A percentile compares a stretch with the other conserved stretches of the same genome.
Conservation (phyloP, 2,329 filamentous ascomycete genomes). For the Fusarium sp. region DNA sequence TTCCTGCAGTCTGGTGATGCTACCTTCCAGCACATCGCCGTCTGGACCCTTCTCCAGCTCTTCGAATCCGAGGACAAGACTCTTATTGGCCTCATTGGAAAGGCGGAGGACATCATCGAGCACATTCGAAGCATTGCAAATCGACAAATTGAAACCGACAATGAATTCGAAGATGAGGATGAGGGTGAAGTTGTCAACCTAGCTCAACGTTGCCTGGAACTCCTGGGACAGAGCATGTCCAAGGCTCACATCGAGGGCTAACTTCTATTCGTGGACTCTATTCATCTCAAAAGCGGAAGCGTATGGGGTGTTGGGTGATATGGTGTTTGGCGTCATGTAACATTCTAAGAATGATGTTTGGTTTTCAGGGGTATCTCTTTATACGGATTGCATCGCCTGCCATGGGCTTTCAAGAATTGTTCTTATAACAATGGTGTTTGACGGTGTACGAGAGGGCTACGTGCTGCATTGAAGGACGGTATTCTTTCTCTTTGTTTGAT, state of each 20-base stretch:
- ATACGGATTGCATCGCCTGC: constrained; percentile 33
- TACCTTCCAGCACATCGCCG: constrained; percentile 98
- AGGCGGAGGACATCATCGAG: constrained; percentile 89
- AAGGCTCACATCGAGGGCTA: constrained; percentile 87
- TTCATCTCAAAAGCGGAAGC: constrained; percentile 45
- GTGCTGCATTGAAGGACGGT: constrained; percentile 17
- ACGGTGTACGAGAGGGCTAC: constrained; percentile 16
- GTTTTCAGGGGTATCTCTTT: constrained; percentile 34
- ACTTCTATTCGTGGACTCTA: constrained; percentile 9
- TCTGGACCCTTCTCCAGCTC: constrained; percentile 95
- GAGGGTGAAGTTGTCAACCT: constrained; percentile 93
- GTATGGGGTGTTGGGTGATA: constrained; percentile 28
- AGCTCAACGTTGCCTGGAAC: constrained; percentile 88
- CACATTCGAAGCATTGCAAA: constrained; percentile 94
- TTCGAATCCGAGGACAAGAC: constrained; percentile 94
- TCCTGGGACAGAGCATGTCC: constrained; percentile 78
- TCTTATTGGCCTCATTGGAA: constrained; percentile 87
- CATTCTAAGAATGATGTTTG: constrained; percentile 42
- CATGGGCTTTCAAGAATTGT: constrained; percentile 26
- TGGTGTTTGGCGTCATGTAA: constrained; percentile 47
- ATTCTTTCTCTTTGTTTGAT: constrained; percentile 45
- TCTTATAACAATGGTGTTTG: constrained; percentile 30
- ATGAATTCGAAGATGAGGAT: constrained; percentile 87
- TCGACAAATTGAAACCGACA: constrained; percentile 86
- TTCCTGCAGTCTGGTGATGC: constrained; percentile 95